Percentiles rank a stretch among this genome's conserved stretches.
phyloP scores from a whole-genome alignment of 2,329 filamentous ascomycete species.

The Fulvia fulva region DNA sequence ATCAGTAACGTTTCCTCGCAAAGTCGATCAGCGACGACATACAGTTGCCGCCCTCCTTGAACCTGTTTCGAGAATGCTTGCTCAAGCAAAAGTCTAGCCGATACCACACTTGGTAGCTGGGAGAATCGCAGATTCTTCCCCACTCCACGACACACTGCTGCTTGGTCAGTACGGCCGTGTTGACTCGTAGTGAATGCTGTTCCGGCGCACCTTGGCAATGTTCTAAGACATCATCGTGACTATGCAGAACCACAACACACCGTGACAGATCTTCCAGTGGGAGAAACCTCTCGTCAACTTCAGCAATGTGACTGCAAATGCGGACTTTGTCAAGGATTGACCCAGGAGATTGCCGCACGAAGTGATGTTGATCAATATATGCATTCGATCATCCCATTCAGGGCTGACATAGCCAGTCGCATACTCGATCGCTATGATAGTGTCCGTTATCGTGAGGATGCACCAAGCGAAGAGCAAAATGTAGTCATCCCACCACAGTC shows the following conservation, averaged over 20 bases:
- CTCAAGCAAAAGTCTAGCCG: conserved; percentile 46
- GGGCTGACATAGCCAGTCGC: conserved; percentile 47
- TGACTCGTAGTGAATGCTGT: background rate
- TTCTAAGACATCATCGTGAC: conserved; percentile 48
- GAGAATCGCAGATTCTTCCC: conserved; percentile 45
- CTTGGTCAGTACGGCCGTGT: background rate
- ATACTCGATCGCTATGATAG: conserved; percentile 46
- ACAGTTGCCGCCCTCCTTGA: conserved; percentile 52
- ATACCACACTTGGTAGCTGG: conserved; percentile 46
- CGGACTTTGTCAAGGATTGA: conserved; percentile 37
- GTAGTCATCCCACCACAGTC: conserved; percentile 41
- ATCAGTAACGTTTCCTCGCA: conserved; percentile 8
- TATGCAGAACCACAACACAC: conserved; percentile 49
- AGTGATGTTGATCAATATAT: conserved; percentile 49
- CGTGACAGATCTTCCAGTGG: conserved; percentile 17
- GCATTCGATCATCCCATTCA: conserved; percentile 52
- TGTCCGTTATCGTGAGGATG: conserved; percentile 45
- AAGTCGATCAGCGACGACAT: conserved; percentile 21
- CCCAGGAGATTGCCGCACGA: conserved; percentile 39
- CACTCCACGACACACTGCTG: conserved; percentile 45
- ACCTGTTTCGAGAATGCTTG: conserved; percentile 38
- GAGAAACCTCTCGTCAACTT: conserved; percentile 41
- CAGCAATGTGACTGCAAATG: conserved; percentile 39
- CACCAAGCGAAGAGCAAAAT: conserved; percentile 37
- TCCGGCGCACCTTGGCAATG: conserved; percentile 37